Evolutionary conservation across 768 basidiomycete genomes (phyloP).

Genomic region (Neoboletus magnificus): DNA sequence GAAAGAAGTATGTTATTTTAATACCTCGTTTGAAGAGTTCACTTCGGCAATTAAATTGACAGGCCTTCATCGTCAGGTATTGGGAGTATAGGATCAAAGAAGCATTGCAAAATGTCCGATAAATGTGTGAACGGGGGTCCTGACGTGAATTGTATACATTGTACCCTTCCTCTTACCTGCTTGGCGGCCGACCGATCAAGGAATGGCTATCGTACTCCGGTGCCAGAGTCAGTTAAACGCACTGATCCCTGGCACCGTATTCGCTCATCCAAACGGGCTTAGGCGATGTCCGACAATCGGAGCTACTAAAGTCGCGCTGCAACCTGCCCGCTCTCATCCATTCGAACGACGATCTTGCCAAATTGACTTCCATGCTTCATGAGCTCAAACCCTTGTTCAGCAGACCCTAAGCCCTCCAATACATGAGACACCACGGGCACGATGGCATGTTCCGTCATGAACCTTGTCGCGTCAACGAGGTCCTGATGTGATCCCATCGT

Average conservation of each 20-base stretch:
- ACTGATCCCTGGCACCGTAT: not conserved
- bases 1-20: slow-evolving; percentile 59
- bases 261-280: not conserved
- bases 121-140: slow-evolving; percentile 11
- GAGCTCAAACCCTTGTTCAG: slow-evolving; percentile 68
- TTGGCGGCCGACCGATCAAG: not conserved
- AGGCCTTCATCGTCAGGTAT: slow-evolving; percentile 45
- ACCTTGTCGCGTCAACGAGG: slow-evolving; percentile 65
- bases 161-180: not conserved
- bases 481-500: slow-evolving; percentile 83
- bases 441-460: slow-evolving; percentile 63
- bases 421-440: slow-evolving; percentile 69
- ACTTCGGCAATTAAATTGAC: slow-evolving; percentile 26
- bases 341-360: slow-evolving; percentile 69
- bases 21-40: slow-evolving; percentile 4
- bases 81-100: slow-evolving; percentile 74
- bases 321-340: slow-evolving; percentile 30
- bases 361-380: slow-evolving; percentile 66
- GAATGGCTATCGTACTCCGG: not conserved
- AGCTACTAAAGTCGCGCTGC: slow-evolving; percentile 23
- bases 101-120: slow-evolving; percentile 31
- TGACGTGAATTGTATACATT: slow-evolving; percentile 8
- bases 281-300: not conserved
- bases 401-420: slow-evolving; percentile 59
- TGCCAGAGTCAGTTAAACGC: not conserved